These are phyloP conservation scores for Talaromyces sp. DNA, from an alignment of 2,329 filamentous ascomycete genomes.

Conservation along the genomic window DNA sequence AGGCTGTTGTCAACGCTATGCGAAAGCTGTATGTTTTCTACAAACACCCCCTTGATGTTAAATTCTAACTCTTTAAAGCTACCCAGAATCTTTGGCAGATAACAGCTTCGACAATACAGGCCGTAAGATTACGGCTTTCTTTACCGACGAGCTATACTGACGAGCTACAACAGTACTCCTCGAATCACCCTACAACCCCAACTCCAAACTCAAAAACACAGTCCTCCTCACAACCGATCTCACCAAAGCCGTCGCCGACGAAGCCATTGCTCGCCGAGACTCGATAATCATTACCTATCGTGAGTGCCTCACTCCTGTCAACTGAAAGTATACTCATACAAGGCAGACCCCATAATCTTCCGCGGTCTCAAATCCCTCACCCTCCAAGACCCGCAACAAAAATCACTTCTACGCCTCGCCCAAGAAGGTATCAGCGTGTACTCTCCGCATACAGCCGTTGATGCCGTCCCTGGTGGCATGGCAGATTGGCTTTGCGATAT, in stretches of 20 bases:
- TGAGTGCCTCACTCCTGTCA: slow-evolving; percentile 41
- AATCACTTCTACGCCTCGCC: slow-evolving; percentile 74
- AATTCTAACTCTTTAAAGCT: slow-evolving; percentile 51
- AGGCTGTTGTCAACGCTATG: slow-evolving; percentile 73
- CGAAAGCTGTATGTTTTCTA: slow-evolving; percentile 63
- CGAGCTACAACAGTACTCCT: slow-evolving; percentile 54
- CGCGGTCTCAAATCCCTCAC: slow-evolving; percentile 85
- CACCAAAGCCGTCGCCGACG: slow-evolving; percentile 81
- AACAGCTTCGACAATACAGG: slow-evolving; percentile 96
- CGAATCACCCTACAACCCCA: slow-evolving; percentile 62
- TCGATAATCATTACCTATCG: slow-evolving; percentile 87
- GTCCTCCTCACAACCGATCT: slow-evolving; percentile 86
- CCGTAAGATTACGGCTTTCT: slow-evolving; percentile 38
- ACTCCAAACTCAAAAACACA: slow-evolving; percentile 58
- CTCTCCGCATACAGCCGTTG: slow-evolving; percentile 90
- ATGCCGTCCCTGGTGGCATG: slow-evolving; percentile 78
- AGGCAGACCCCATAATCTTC: slow-evolving; percentile 90
- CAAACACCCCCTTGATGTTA: not conserved
- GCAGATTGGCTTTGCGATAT: slow-evolving; percentile 94
- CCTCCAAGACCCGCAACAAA: slow-evolving; percentile 78
- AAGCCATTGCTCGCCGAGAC: slow-evolving; percentile 73
- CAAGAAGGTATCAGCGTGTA: slow-evolving; percentile 91
- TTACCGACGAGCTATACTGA: not conserved
- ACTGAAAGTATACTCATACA: not conserved
- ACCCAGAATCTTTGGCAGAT: slow-evolving; percentile 85